Evolutionary conservation across 139 green algal species (phyloP).

Genomic region (Ettlia oleoabundans): DNA sequence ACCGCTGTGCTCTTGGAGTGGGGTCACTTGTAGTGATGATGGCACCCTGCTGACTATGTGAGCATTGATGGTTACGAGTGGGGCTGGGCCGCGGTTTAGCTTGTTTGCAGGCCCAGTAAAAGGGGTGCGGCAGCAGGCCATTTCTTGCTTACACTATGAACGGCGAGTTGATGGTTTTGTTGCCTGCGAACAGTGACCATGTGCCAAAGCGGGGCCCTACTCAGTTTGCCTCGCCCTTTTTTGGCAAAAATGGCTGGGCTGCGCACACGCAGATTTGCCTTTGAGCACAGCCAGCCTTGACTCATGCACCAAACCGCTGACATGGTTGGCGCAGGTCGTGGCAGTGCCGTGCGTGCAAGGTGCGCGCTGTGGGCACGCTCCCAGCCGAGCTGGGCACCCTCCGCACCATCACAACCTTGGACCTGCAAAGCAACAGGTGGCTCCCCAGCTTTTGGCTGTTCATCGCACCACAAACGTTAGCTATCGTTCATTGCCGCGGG

Average conservation of each 20-base stretch:
- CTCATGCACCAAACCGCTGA: too few relatives aligned
- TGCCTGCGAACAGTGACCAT: too few relatives aligned
- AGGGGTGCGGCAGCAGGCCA: neutral
- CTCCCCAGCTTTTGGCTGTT: neutral
- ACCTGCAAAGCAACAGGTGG: constrained; percentile 34
- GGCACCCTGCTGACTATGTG: constrained; percentile 27
- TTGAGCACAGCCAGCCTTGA: neutral
- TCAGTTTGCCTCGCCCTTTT: too few relatives aligned
- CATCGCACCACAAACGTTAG: too few relatives aligned
- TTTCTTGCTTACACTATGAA: too few relatives aligned
- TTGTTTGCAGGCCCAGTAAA: neutral
- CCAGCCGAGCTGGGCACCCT: constrained; percentile 3
- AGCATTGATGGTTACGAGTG: neutral
- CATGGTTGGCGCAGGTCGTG: too few relatives aligned
- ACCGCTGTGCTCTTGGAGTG: constrained; percentile 20
- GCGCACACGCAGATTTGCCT: neutral
- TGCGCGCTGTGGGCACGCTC: constrained; percentile 27
- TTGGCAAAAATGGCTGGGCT: neutral
- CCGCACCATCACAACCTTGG: constrained; percentile 11
- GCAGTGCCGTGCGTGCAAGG: constrained; percentile 24
- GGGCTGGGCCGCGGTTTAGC: neutral
- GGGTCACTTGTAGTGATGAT: constrained; percentile 22
- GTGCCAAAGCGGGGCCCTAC: too few relatives aligned
- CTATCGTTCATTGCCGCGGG: too few relatives aligned
- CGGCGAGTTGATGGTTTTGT: too few relatives aligned